Evolutionary conservation across 2,329 filamentous ascomycete genomes (phyloP).

Genomic region (Hypoxylon sp.): DNA sequence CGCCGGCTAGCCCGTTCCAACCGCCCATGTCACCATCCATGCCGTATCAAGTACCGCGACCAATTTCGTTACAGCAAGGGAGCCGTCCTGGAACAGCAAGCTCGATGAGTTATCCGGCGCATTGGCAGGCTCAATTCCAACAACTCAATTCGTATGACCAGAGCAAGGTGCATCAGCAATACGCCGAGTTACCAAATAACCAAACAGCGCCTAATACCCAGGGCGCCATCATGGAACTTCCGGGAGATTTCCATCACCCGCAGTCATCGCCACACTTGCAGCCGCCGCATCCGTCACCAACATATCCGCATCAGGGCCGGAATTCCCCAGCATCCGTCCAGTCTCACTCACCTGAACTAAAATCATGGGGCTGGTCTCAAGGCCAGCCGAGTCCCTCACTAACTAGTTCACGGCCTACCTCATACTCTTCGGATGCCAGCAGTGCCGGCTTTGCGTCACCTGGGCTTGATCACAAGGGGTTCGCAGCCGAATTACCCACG

Average conservation of each 20-base stretch:
- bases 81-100: conserved; percentile 54
- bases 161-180: conserved; percentile 43
- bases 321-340: conserved; percentile 51
- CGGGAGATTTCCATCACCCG: conserved; percentile 65
- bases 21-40: conserved; percentile 55
- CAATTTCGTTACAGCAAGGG: conserved; percentile 55
- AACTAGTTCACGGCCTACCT: conserved; percentile 56
- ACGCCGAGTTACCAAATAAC: conserved; percentile 60
- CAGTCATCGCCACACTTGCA: conserved; percentile 52
- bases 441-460: conserved; percentile 58
- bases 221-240: conserved; percentile 57
- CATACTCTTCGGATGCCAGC: conserved; percentile 54
- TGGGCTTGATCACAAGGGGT: conserved; percentile 58
- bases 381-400: conserved; percentile 53
- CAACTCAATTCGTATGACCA: conserved; percentile 43
- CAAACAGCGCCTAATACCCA: conserved; percentile 37
- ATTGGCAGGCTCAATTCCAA: conserved; percentile 51
- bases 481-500: conserved; percentile 61
- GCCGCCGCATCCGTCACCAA: conserved; percentile 53
- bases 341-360: conserved; percentile 53
- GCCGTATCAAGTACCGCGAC: conserved; percentile 60
- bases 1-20: conserved; percentile 46
- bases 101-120: conserved; percentile 50
- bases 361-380: conserved; percentile 61
- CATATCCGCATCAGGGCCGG: conserved; percentile 46